These are phyloP conservation scores for Odontarrhena argentea DNA, from an alignment of 345 rosid species.

Conservation along the genomic window DNA sequence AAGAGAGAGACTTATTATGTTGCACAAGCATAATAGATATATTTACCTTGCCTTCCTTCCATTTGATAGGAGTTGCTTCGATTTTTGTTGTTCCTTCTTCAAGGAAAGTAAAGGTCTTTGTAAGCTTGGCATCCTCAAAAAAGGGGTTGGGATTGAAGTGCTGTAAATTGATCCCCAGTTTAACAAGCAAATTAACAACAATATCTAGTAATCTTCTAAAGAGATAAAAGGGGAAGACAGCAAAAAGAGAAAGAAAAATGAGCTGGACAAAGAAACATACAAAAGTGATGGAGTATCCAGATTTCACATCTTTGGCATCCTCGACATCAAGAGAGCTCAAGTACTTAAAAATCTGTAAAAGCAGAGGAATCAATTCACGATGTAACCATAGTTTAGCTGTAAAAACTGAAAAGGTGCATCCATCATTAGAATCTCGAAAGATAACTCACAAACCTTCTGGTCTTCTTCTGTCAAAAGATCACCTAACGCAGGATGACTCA, in stretches of 20 bases:
- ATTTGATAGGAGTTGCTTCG: slow-evolving; percentile 74
- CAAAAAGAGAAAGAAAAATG: neutral
- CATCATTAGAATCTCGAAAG: neutral
- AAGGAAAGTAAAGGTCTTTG: slow-evolving; percentile 73
- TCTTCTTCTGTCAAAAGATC: slow-evolving; percentile 83
- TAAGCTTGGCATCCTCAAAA: slow-evolving; percentile 81
- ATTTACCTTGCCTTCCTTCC: slow-evolving; percentile 90
- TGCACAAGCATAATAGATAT: neutral
- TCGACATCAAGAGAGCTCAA: slow-evolving; percentile 78
- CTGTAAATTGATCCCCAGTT: slow-evolving; percentile 42
- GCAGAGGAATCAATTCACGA: neutral
- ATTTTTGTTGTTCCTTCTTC: slow-evolving; percentile 87
- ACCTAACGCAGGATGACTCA: slow-evolving; percentile 89
- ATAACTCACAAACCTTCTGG: slow-evolving; percentile 64
- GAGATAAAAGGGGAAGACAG: neutral
- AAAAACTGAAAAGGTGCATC: too few relatives aligned
- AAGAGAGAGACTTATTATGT: neutral
- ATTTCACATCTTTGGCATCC: slow-evolving; percentile 86
- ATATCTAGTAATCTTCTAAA: neutral
- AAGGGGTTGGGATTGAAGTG: slow-evolving; percentile 77
- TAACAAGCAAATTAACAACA: slow-evolving; percentile 17
- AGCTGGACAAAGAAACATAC: slow-evolving; percentile 51
- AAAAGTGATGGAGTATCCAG: slow-evolving; percentile 84
- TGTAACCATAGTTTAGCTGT: neutral
- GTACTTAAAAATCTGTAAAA: slow-evolving; percentile 67